A percentile compares a stretch with the other conserved stretches of the same genome.
Evolutionary conservation across 371 early-diverging fungal species (phyloP).

Genomic region (Phascolomyces articulosus): DNA sequence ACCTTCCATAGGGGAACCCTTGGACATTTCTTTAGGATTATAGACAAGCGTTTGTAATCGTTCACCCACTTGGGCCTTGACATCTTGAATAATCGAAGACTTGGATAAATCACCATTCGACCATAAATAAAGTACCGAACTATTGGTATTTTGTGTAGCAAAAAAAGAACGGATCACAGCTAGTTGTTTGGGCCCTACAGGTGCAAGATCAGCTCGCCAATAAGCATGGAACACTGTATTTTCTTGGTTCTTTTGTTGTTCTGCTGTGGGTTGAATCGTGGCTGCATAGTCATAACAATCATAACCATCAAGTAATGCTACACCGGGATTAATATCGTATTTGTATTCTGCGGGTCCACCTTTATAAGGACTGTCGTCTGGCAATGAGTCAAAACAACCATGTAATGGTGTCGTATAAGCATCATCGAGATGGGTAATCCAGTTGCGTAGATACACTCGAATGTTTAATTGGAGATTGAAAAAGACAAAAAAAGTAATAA

Average conservation of each 20-base stretch:
- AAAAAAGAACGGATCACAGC: constrained; percentile 54
- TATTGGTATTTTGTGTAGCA: constrained; percentile 48
- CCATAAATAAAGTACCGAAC: constrained; percentile 47
- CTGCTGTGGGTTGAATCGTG: constrained; percentile 31
- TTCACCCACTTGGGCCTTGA: constrained; percentile 38
- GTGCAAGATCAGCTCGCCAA: constrained; percentile 53
- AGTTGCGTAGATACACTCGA: constrained; percentile 53
- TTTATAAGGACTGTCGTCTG: constrained; percentile 40
- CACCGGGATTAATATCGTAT: constrained; percentile 50
- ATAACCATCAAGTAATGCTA: constrained; percentile 46
- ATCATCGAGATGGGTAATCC: constrained; percentile 55
- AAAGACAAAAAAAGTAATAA: constrained; percentile 39
- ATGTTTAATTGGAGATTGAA: constrained; percentile 52
- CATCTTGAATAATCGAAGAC: constrained; percentile 36
- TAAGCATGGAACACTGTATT: constrained; percentile 53
- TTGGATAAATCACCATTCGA: constrained; percentile 51
- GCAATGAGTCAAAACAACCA: constrained; percentile 47
- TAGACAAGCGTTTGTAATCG: constrained; percentile 38
- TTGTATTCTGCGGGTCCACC: constrained; percentile 29
- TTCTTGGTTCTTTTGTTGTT: not conserved
- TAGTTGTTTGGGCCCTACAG: constrained; percentile 51
- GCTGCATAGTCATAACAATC: constrained; percentile 60
- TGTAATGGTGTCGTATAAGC: constrained; percentile 39
- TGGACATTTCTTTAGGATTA: constrained; percentile 38
- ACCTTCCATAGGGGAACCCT: constrained; percentile 51